Percentiles rank a stretch among this genome's conserved stretches.
These are phyloP conservation scores for Eucalyptus erythrocorys DNA, from an alignment of 345 rosid genomes.

Conservation along the genomic window DNA sequence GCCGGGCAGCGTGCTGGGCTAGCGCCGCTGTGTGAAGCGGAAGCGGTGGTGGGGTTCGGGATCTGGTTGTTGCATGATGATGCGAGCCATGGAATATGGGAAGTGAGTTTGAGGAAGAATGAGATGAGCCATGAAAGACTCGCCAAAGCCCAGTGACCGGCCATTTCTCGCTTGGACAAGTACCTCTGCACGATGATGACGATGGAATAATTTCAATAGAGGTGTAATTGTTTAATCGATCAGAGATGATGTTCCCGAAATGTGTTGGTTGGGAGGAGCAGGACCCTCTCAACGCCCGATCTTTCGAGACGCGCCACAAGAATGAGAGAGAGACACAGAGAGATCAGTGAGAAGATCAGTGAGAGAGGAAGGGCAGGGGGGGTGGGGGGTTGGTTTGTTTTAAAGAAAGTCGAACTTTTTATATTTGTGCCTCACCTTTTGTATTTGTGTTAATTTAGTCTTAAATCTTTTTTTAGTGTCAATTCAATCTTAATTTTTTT, in stretches of 20 bases:
- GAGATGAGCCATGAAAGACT: background rate
- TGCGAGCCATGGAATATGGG: background rate
- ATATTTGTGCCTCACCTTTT: no score
- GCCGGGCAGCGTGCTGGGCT: background rate
- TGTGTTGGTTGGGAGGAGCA: background rate
- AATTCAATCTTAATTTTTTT: no score
- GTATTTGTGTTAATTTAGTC: no score
- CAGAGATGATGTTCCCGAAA: background rate
- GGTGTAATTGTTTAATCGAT: background rate
- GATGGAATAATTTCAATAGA: background rate
- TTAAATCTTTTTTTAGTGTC: no score
- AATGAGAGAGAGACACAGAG: background rate
- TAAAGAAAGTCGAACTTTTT: rapidly evolving
- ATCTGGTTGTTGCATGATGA: background rate
- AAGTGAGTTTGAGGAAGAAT: background rate
- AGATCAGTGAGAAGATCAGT: no score
- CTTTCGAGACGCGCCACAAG: background rate
- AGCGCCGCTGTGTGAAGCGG: background rate
- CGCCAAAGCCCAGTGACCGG: background rate
- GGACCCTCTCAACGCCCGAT: background rate
- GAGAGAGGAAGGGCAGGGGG: no score
- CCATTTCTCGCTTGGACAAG: background rate
- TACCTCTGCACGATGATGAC: background rate
- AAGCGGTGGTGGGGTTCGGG: background rate
- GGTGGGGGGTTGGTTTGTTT: no score